Base-by-base conservation (phyloP, 345 rosid genomes). In the Pistacia vera region DNA sequence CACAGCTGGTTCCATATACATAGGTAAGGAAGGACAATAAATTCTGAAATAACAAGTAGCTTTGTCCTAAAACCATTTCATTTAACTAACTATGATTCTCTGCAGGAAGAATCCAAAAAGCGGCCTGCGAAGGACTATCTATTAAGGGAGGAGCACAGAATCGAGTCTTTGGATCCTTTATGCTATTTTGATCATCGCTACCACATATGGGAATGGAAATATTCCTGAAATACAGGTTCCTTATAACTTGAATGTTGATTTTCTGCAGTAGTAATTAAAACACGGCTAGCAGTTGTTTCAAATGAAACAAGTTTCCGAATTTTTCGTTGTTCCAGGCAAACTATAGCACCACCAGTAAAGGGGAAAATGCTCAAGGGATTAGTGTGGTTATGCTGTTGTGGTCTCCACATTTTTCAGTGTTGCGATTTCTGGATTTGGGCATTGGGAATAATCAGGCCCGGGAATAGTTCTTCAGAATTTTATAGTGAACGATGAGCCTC, bases 331-430 rank as follows among this genome's bases (percentile, higher is more conserved):
- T 56, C 51, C 67, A 72, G 81, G 81, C 81, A 57, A 57, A 73
- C 77, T 18, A 22, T 78, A 51, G 77, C 77, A 49, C 56, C 77
- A 67, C 81, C 77, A 18, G 72, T 72, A 16, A n/a, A 72, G 55
- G 73, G 81, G 8, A 78, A 78, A n/a, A 74, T 75, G 76, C 71
- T 74, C 76, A 75, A 80, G 55, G 81, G 81, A 20, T 60, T 78
- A 20, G 68, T 78, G 38, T 67, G 77, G 77, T 41, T 78, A 73
- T 66, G 73, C 76, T 48, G 76, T 71, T 30, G 44, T 80, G 18
- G 13, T 58, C 10, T 17, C 63, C 0, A 75, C 82, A 65, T 80
- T 75, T 48, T 80, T 80, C 49, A 75, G 82, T 9, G 82, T 71
- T 5, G 73, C 76, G 8, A 65, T 80, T 1, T 80, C 82, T 11